phyloP scores from a whole-genome alignment of 352 stramenopile species.

The Phytophthora meadii region DNA sequence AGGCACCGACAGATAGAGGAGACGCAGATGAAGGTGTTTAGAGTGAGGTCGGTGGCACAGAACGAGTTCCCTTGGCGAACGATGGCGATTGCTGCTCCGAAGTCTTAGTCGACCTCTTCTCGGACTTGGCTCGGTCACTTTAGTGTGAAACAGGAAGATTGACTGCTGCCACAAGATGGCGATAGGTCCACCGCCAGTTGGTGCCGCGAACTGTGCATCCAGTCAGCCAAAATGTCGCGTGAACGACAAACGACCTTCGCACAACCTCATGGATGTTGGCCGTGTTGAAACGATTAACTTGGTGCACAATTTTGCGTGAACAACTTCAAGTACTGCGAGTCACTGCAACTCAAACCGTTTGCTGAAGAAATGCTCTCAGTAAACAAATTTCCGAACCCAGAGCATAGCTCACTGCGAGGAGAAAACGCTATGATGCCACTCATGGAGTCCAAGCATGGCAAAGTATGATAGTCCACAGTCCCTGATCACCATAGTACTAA shows the following conservation, averaged over 20 bases:
- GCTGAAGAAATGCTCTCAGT: constrained; percentile 11
- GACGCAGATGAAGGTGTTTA: constrained; percentile 9
- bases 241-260: constrained; percentile 6
- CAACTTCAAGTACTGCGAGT: constrained; percentile 19
- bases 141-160: constrained; percentile 28
- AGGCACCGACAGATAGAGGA: constrained; percentile 2
- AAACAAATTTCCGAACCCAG: constrained; percentile 12
- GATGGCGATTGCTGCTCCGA: constrained; percentile 5
- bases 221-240: constrained; percentile 2
- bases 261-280: background rate
- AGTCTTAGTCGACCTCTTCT: constrained; percentile 19
- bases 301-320: constrained; percentile 12
- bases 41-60: background rate
- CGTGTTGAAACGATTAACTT: background rate
- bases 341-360: constrained; percentile 8
- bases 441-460: constrained; percentile 12
- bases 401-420: constrained; percentile 1
- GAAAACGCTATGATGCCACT: constrained; percentile 8
- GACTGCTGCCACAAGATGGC: constrained; percentile 25
- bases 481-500: too few species aligned
- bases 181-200: constrained; percentile 12
- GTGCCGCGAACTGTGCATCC: constrained; percentile 20
- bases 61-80: constrained; percentile 15
- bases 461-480: constrained; percentile 2
- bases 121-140: constrained; percentile 7